Evolutionary conservation across 176 grass and related monocot genomes (phyloP), one percentile per base, ranked within the genome.

Genomic region (Dendrocalamus sinicus): DNA sequence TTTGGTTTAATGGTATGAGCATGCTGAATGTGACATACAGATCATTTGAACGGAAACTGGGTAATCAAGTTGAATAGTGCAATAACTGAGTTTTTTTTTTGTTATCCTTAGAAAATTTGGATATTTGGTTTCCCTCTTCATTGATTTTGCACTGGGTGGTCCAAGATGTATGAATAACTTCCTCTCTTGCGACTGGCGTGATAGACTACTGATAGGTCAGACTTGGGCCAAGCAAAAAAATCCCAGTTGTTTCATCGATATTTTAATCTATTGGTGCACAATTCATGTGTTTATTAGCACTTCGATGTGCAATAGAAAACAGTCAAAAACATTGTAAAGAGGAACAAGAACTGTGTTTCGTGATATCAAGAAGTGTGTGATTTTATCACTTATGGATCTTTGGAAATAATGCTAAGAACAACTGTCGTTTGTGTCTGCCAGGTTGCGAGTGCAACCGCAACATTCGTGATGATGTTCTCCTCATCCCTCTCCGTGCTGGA

Each of bases 381-480:
- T 89, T 37, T 72, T 7, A 71, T 19, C 20, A 46, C 4, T n/a
- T 40, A 43, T 40, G 46, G 28, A 50, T 57, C 2, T 8, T 79
- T 8, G 0, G 0, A 61, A 70, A 63, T 61, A 52, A 17, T 44
- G 8, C 37, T 79, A 71, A 52, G 7, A 23, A 12, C 15, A 57
- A 46, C 4, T 59, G 4, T 70, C 23, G 1, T 60, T 63, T 88
- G 50, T 90, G 50, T 69, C 28, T 81, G 32, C 24, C 61, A 99
- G 97, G 97, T 99, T 71, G 97, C 94, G 67, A 99, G 96, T 86
- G 96, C 94, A 48, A 99, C 94, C 77, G 92, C 97, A 51, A 99
- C 97, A 82, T 99, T 99, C 24, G 97, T 99, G 55, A 99, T 99
- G 97, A 99, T 99, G 97, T 99, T 99, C 88, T 99, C 97, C 54